Percentiles rank a stretch among this genome's conserved stretches.
phyloP scores from a whole-genome alignment of 1,284 basidiomycete species.

The Apiotrichum gracile region DNA sequence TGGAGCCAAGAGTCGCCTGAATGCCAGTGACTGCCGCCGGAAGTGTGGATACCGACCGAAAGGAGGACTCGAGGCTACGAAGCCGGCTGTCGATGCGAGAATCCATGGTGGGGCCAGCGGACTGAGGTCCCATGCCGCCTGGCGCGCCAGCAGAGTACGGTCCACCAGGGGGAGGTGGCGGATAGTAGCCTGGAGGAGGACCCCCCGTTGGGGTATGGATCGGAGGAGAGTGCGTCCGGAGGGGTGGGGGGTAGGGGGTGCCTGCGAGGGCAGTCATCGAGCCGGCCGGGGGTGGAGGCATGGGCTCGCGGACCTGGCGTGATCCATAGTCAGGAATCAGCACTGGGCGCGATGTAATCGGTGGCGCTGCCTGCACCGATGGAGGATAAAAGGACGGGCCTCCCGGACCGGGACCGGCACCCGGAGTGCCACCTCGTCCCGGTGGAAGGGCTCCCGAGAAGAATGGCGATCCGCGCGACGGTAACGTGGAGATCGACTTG shows the following conservation, averaged over 20 bases:
- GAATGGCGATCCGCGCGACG: constrained; percentile 36
- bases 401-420: constrained; percentile 4
- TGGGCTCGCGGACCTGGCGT: constrained; percentile 31
- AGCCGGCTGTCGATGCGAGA: constrained; percentile 11
- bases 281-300: constrained; percentile 31
- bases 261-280: constrained; percentile 16
- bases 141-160: constrained; percentile 6
- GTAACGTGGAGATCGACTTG: constrained; percentile 35
- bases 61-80: constrained; percentile 11
- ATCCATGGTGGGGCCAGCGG: background rate
- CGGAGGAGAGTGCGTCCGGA: constrained; percentile 12
- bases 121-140: background rate
- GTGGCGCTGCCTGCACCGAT: constrained; percentile 31
- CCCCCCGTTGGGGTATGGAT: constrained; percentile 5
- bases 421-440: constrained; percentile 24
- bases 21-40: constrained; percentile 12
- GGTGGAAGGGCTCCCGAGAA: constrained; percentile 17
- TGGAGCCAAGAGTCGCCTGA: constrained; percentile 10
- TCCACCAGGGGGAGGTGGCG: constrained; percentile 2
- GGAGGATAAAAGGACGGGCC: constrained; percentile 29
- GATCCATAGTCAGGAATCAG: constrained; percentile 25
- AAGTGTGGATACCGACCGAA: constrained; percentile 10
- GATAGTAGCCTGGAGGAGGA: constrained; percentile 6
- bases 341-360: constrained; percentile 29
- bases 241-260: constrained; percentile 12